Evolutionary conservation across 225 moss, liverwort and hornwort genomes (phyloP).

Genomic region (Physcomitrium patens): DNA sequence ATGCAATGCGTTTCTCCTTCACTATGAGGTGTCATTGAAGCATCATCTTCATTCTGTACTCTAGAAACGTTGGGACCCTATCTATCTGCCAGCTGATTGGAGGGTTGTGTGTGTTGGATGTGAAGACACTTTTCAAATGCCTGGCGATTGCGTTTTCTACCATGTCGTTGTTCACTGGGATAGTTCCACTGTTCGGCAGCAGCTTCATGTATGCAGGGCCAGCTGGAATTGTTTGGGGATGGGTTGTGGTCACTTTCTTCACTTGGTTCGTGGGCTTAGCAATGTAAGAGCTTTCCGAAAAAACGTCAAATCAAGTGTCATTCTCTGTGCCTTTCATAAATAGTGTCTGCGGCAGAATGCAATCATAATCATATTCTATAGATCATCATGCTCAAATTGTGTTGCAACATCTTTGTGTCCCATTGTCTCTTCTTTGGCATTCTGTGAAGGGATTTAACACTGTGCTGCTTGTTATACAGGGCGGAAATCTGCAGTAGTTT

Average conservation of each 20-base stretch:
- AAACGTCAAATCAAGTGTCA: background rate
- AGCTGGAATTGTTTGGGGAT: constrained; percentile 85
- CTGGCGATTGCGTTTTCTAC: constrained; percentile 97
- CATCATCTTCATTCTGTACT: background rate
- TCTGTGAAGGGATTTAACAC: constrained; percentile 6
- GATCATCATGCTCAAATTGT: constrained; percentile 2
- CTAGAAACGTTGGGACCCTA: background rate
- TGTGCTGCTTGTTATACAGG: constrained; percentile 30
- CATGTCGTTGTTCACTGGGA: constrained; percentile 95
- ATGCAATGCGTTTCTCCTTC: too few species aligned
- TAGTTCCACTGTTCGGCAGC: constrained; percentile 82
- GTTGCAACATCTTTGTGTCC: constrained; percentile 9
- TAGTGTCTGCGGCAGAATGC: background rate
- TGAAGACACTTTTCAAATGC: constrained; percentile 96
- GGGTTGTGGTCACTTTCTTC: constrained; percentile 93
- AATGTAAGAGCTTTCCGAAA: constrained; percentile 52
- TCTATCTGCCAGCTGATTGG: background rate
- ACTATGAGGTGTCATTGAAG: background rate
- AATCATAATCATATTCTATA: background rate
- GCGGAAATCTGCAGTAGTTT: constrained; percentile 98
- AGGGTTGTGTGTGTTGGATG: constrained; percentile 25
- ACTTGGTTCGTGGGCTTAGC: constrained; percentile 98
- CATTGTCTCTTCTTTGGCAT: background rate
- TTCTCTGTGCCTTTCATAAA: constrained; percentile 6
- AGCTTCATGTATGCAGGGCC: constrained; percentile 83